Evolutionary conservation across 768 basidiomycete species (phyloP), one percentile per base, ranked within the genome.

Genomic region (Boletus vermiculosoides): DNA sequence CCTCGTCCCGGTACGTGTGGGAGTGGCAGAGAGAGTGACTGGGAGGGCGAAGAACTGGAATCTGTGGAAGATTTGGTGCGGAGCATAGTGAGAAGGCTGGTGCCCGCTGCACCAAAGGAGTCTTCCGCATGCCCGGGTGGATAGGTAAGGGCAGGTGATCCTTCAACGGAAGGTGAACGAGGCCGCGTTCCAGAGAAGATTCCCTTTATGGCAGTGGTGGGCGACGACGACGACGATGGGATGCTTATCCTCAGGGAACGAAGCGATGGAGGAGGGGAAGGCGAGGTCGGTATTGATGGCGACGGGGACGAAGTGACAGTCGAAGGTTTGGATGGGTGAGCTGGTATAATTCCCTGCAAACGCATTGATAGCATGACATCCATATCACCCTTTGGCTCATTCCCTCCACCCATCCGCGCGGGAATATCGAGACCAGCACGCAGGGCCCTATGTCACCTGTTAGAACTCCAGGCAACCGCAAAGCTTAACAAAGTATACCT

Each of bases 341-440:
- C 28, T 76, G 76, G 30, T 76, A 74, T 60, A 78, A 74, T 52
- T n/a, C 81, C 84, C 62, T 89, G 87, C 33, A 83, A 77, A 47
- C 85, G 85, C 78, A 92, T 89, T 31, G 87, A 86, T 36, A 92
- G 77, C 82, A 90, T 88, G 46, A 91, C 90, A 66, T 92, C 90
- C 76, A 92, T 82, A 65, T 92, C 90, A 7, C 90, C 90, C 45
- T 84, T 78, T 22, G 88, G 88, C 58, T 90, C 90, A 28, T 80
- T 73, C 16, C 74, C 76, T 22, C 77, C 74, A 4, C 74, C 62
- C 22, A 73, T 72, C 40, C 73, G 73, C 0, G 77, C 66, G 28
- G 82, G 72, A 23, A 77, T 71, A 34, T 82, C 80, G 13, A 91
- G 70, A 16, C 89, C 89, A 10, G 85, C 87, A 22, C 87, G 85